A percentile compares a stretch with the other conserved stretches of the same genome.
Conservation (phyloP, 352 stramenopile genomes). For the Phytopythium mirpurense region DNA sequence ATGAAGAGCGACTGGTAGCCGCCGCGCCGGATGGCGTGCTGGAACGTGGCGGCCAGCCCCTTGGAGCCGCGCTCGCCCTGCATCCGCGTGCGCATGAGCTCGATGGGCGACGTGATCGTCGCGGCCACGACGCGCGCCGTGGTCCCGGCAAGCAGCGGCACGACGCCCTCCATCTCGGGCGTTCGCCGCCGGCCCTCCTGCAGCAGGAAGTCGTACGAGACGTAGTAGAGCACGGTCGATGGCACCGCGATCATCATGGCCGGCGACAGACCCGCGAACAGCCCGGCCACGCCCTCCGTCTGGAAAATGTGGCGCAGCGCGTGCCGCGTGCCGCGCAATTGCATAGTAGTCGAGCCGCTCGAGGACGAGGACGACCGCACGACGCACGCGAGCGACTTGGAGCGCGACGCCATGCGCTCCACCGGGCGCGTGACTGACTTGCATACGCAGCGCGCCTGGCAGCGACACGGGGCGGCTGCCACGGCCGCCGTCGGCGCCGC, state of each 20-base stretch:
- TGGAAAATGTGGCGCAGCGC: slow-evolving; percentile 75
- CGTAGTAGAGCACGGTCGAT: slow-evolving; percentile 94
- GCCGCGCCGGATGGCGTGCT: slow-evolving; percentile 44
- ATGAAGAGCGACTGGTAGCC: slow-evolving; percentile 82
- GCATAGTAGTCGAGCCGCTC: slow-evolving; percentile 10
- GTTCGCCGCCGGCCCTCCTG: slow-evolving; percentile 33
- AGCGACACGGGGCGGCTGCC: slow-evolving; percentile 36
- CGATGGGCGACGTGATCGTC: slow-evolving; percentile 81
- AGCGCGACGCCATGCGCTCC: slow-evolving; percentile 40
- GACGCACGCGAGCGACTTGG: slow-evolving; percentile 26
- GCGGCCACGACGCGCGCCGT: slow-evolving; percentile 66
- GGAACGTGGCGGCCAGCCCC: slow-evolving; percentile 42
- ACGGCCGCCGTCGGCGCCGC: slow-evolving; percentile 5
- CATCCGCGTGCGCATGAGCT: slow-evolving; percentile 87
- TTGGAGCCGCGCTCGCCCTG: slow-evolving; percentile 32
- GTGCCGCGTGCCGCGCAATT: slow-evolving; percentile 51
- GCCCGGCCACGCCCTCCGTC: slow-evolving; percentile 61
- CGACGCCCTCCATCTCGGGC: slow-evolving; percentile 26
- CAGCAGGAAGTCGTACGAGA: slow-evolving; percentile 89
- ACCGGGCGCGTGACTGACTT: slow-evolving; percentile 48
- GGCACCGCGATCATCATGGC: slow-evolving; percentile 93
- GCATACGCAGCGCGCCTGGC: slow-evolving; percentile 41
- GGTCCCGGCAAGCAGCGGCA: slow-evolving; percentile 66
- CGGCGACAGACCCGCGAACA: slow-evolving; percentile 89
- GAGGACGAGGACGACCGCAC: slow-evolving; percentile 1